Conservation (phyloP, 2,329 filamentous ascomycete species). For the Scedosporium boydii region DNA sequence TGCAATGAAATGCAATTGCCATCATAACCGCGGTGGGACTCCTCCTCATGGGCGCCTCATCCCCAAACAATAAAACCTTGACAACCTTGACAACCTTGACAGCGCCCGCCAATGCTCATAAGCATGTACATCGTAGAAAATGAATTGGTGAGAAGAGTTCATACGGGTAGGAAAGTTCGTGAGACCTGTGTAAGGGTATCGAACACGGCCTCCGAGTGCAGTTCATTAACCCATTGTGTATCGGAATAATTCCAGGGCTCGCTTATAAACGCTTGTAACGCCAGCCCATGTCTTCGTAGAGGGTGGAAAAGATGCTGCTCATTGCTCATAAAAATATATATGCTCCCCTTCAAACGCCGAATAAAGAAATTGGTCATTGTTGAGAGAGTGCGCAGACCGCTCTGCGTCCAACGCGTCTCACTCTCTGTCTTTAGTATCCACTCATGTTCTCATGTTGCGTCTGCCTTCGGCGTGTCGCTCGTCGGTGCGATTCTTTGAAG, state of each 20-base stretch:
- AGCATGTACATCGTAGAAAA: neutral
- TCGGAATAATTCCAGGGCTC: constrained; percentile 6
- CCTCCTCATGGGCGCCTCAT: neutral
- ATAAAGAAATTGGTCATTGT: neutral
- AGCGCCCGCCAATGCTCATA: neutral
- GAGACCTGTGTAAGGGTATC: constrained; percentile 9
- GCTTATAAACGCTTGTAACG: neutral
- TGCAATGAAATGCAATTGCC: neutral
- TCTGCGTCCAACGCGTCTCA: neutral
- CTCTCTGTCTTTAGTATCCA: no score
- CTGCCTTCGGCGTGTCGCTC: neutral
- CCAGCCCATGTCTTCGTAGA: neutral
- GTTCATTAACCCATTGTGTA: neutral
- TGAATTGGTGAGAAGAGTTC: constrained; percentile 2
- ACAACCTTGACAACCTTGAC: neutral
- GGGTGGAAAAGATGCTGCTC: neutral
- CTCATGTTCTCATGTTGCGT: neutral
- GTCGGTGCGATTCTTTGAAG: neutral
- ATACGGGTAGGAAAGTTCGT: constrained; percentile 7
- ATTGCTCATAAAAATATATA: neutral
- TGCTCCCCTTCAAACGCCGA: neutral
- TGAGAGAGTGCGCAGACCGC: neutral
- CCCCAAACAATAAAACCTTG: neutral
- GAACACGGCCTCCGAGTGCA: neutral
- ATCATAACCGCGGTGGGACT: neutral